These are phyloP conservation scores for Kluyveromyces marxianus DNA, from an alignment of 1,139 yeast species.

Conservation along the genomic window DNA sequence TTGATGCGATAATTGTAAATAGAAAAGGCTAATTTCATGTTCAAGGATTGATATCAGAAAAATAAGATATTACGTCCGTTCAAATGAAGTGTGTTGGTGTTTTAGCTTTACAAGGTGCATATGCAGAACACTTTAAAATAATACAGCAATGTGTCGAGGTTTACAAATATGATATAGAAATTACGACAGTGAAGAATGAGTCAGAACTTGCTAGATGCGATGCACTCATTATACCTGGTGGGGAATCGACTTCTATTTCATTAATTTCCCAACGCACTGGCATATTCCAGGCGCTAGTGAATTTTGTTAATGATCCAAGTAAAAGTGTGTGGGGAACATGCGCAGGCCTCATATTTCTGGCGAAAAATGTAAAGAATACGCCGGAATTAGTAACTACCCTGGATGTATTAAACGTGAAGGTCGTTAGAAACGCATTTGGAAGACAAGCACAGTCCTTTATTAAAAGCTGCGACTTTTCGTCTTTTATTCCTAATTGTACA, in stretches of 20 bases:
- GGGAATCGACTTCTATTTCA: slow-evolving; percentile 75
- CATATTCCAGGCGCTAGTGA: slow-evolving; percentile 47
- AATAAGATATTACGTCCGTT: background rate
- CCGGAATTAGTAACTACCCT: slow-evolving; percentile 51
- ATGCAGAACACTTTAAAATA: slow-evolving; percentile 58
- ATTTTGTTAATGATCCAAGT: slow-evolving; percentile 40
- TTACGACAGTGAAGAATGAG: slow-evolving; percentile 48
- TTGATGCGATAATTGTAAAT: too few relatives aligned
- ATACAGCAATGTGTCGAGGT: slow-evolving; percentile 36
- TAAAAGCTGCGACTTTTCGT: slow-evolving; percentile 40
- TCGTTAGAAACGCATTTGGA: slow-evolving; percentile 71
- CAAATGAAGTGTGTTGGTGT: slow-evolving; percentile 46
- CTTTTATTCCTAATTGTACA: slow-evolving; percentile 35
- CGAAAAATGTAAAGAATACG: slow-evolving; percentile 50
- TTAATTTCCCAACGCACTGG: slow-evolving; percentile 62
- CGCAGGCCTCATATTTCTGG: slow-evolving; percentile 69
- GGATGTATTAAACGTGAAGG: slow-evolving; percentile 60
- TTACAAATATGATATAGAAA: slow-evolving; percentile 20
- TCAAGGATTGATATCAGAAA: too few relatives aligned
- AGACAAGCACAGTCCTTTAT: slow-evolving; percentile 67
- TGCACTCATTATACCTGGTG: slow-evolving; percentile 71
- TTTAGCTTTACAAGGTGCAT: slow-evolving; percentile 77
- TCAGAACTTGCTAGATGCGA: slow-evolving; percentile 44
- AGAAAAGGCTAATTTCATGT: too few relatives aligned
- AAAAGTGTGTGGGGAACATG: slow-evolving; percentile 82